Evolutionary conservation across 495 filamentous ascomycete species (phyloP).

Genomic region (Talaromyces wortmannii): DNA sequence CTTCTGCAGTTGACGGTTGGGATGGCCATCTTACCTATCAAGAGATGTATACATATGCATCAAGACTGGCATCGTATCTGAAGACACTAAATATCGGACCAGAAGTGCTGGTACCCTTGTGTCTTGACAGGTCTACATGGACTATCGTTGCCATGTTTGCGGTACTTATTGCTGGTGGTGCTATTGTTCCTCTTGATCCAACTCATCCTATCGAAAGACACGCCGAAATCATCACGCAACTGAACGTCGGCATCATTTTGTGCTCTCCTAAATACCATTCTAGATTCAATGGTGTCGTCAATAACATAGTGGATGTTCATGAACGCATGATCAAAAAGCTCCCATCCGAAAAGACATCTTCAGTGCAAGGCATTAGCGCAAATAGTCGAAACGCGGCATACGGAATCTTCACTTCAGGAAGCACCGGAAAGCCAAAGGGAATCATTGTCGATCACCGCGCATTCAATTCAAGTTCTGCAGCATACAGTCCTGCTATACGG

Average conservation of each 20-base stretch:
- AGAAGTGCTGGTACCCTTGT: conserved; percentile 47
- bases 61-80: conserved; percentile 29
- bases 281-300: conserved; percentile 20
- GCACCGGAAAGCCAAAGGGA: conserved; percentile 51
- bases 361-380: neutral
- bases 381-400: conserved; percentile 29
- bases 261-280: conserved; percentile 25
- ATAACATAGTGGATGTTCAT: conserved; percentile 28
- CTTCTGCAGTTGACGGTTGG: conserved; percentile 16
- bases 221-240: conserved; percentile 32
- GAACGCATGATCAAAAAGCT: conserved; percentile 23
- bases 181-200: conserved; percentile 53
- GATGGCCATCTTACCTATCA: conserved; percentile 41
- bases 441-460: conserved; percentile 42
- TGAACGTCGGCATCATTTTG: conserved; percentile 28
- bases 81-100: conserved; percentile 37
- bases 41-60: conserved; percentile 31
- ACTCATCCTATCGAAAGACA: conserved; percentile 43
- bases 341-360: conserved; percentile 2
- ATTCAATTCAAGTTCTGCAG: conserved; percentile 38
- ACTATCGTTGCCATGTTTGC: conserved; percentile 44
- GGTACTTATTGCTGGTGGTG: conserved; percentile 50
- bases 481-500: conserved; percentile 27
- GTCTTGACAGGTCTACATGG: conserved; percentile 50
- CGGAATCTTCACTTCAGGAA: conserved; percentile 45